Evolutionary conservation across 2,329 filamentous ascomycete genomes (phyloP), one percentile per base, ranked within the genome.

Genomic region (Colletotrichum higginsianum): DNA sequence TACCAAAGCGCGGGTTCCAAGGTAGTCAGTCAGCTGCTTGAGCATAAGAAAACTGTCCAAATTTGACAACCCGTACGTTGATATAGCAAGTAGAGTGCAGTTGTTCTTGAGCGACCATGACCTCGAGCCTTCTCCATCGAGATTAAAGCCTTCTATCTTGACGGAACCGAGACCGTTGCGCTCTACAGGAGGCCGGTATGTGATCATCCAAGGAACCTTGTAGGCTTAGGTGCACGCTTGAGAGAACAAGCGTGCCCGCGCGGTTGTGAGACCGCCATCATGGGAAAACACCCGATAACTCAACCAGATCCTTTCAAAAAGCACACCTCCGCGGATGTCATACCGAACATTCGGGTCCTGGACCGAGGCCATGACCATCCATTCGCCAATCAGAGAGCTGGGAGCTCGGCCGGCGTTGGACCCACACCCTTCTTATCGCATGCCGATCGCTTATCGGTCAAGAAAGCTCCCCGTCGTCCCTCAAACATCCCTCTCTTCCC

Each of bases 331-430:
- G 38, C 61, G 61, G 61, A 44, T 63, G 49, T 12, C 49, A 46
- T 21, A 63, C 61, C 61, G 61, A 63, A 50, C 38, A 44, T n/a
- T 63, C 61, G 61, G 61, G 38, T 63, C 38, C 38, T 63, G 49
- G 49, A 55, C 61, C 61, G 61, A 63, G 40, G 26, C 49, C 21
- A 52, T 26, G 18, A 8, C 23, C 21, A 4, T 49, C 35, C 6
- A 53, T 53, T 63, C 16, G 50, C 61, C 61, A 63, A 63, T 63
- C 61, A 63, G 40, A 44, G 26, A 46, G 47, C 49, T 53, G 38
- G 16, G 23, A 63, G 49, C 61, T 63, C 12, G 40, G 49, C 38
- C 13, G n/a, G 16, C 18, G 12, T 46, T 23, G 38, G 61, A 35
- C 61, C 61, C 61, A 40, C 49, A 21, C 50, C n/a, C n/a, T 53